Evolutionary conservation across 768 basidiomycete genomes (phyloP), one percentile per base, ranked within the genome.

Genomic region (Russula vinacea): DNA sequence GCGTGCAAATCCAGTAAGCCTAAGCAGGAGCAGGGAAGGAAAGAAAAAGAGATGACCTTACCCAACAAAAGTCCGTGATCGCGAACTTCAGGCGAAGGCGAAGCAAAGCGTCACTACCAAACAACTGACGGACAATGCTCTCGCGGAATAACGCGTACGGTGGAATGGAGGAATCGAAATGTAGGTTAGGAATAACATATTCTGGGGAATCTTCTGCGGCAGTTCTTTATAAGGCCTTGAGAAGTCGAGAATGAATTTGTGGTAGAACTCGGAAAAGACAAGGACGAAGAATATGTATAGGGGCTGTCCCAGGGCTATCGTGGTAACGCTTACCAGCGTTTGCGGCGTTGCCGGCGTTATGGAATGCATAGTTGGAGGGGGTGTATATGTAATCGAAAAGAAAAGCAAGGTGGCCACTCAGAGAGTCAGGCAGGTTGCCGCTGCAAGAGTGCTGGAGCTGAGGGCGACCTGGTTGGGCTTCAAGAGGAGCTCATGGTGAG

Each of bases 11-110:
- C 29, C 16, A 26, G 35, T n/a, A 1, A 37, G 9, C 37, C 16
- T 11, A 9, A 6, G 22, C n/a, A 45, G 17, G 17, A 39, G 8
- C 22, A 40, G 32, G 16, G 24, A 2, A 16, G 7, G 7, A 9
- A 39, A 9, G 22, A 10, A 62, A 26, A 58, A 42, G 74, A 33
- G 29, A 59, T 37, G 59, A 13, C 78, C 73, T 53, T 55, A 81
- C 80, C 78, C 79, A 76, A 60, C 81, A 81, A 62, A 76, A 77
- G 64, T 75, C 75, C 3, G 80, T 74, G 16, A 79, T 62, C 9
- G 82, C 77, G 58, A 89, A 76, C 49, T 81, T 76, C 78, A 88
- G 78, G 55, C 88, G 80, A 39, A 85, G 74, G 0, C 78, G 78
- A 45, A 83, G 71, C 26, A 88, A 70, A 53, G 72, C 72, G 56